Conservation (phyloP, 2,329 filamentous ascomycete species). For the Pyrenophora graminea region DNA sequence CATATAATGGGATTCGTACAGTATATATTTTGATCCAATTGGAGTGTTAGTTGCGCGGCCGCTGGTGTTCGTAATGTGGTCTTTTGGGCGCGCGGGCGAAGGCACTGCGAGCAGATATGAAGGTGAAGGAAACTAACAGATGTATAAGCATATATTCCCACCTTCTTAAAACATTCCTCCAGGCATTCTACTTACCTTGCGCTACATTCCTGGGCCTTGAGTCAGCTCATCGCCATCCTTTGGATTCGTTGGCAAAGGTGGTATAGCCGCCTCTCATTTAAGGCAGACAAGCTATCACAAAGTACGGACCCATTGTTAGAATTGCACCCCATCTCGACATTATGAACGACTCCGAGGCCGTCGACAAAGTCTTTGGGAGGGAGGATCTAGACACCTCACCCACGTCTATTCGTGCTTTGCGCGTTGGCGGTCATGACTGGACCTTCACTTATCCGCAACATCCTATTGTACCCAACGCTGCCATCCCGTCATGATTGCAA, state of each 20-base stretch:
- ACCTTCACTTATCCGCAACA: conserved; percentile 29
- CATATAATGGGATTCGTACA: no score
- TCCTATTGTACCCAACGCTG: conserved; percentile 17
- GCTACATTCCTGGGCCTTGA: conserved; percentile 22
- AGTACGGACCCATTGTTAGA: conserved; percentile 23
- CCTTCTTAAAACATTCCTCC: no score
- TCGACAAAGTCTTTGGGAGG: conserved; percentile 23
- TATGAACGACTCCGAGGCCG: conserved; percentile 21
- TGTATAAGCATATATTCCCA: no score
- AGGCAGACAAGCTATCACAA: conserved; percentile 25
- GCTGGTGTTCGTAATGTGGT: no score
- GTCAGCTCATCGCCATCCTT: conserved; percentile 19
- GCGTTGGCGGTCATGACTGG: conserved; percentile 27
- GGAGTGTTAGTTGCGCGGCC: no score
- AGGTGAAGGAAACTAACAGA: no score
- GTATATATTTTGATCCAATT: no score
- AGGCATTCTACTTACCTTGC: conserved; percentile 1
- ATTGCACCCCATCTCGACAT: conserved; percentile 25
- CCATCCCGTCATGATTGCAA: conserved; percentile 29
- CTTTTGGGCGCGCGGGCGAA: no score
- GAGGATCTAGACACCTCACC: conserved; percentile 27
- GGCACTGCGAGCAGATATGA: no score
- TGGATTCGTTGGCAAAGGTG: conserved; percentile 30
- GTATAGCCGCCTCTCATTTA: conserved; percentile 23
- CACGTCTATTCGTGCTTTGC: conserved; percentile 23